Base-by-base conservation (phyloP, 2,329 filamentous ascomycete genomes). In the Grosmannia serpens region DNA sequence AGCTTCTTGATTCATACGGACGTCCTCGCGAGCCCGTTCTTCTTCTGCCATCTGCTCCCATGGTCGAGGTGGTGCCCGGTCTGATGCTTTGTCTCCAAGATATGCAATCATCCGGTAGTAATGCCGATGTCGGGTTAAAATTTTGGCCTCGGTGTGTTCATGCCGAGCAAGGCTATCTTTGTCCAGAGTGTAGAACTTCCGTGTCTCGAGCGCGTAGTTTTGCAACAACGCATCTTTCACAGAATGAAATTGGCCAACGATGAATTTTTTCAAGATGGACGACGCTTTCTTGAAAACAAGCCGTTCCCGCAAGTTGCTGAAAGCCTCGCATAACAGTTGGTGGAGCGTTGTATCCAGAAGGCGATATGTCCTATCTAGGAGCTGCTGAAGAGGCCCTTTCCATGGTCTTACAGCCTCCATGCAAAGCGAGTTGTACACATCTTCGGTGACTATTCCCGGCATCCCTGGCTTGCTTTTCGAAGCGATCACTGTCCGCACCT, bases 351-450 rank as follows among this genome's bases (percentile, higher is more conserved):
- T 62, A 2, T 77, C 69, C 0, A 87, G 67, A 6, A 81, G 73
- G 1, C 67, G 63, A 58, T 82, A 75, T 0, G 80, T 78, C 6
- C 73, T 68, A 4, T 70, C 63, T 7, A 82, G 68, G 52, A 83
- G 81, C 0, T 65, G 72, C 0, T 75, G 66, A 53, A 85, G 73
- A 0, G 83, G 83, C 0, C 65, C 65, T 1, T 75, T 66, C 86
- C 86, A 89, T 1, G 81, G 77, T 9, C 68, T 66, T 1, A 88
- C 78, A 0, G 80, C 78, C n/a, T 79, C 70, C 20, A 75, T 72
- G 52, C 80, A 83, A 20, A 88, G 73, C 0, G 74, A 74, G 31
- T 84, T 78, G 26, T 85, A 82, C 0, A 86, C 83, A 44, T 81
- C 79, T 0, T 80, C 77, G 0, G 84, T 79, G 0, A 83, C 78